Base-by-base conservation (phyloP, 2,329 filamentous ascomycete species). In the Aspergillus neotritici region DNA sequence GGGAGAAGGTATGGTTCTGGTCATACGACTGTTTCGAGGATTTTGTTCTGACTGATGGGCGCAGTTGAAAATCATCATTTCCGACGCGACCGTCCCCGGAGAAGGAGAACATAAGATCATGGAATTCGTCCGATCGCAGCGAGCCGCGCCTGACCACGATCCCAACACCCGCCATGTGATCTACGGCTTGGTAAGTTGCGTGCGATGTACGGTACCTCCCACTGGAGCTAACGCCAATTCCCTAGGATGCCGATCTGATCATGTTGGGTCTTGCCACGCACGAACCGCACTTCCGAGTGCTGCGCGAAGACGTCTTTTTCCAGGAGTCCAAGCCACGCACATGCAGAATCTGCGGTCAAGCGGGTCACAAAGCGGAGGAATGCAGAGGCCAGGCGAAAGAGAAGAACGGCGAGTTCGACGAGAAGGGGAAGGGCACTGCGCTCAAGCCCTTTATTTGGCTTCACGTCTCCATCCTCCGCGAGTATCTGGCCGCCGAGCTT, bases 91-190 rank as follows among this genome's bases (percentile, higher is more conserved):
- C 32, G 90, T 98, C 31, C 93, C 93, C 42, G 93, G 93, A 62
- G 93, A 98, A 71, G 93, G 93, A 64, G 93, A 98, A 71, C 93
- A 98, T 68, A 98, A 98, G 69, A 97, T 98, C 62, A 98, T 98
- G 93, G 84, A 93, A 55, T 98, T 97, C 65, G 81, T 98, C 53
- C 84, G 93, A 58, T 95, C 91, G 31, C 94, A 98, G 68, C 83
- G 93, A 58, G 81, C 86, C 38, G 93, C 87, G 41, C 84, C 90
- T 4, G 84, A 94, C 52, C 89, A 98, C 66, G 84, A 98, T 60
- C 93, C 93, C 16, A 97, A 98, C 65, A 97, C 93, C 15, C 86
- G 87, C 48, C 93, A 98, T 70, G 94, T 98, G 58, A 96, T 98
- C 50, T 98, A 98, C 63, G 93, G 93, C 38, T 76, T 98, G 54